Percentiles rank a stretch among this genome's conserved stretches.
Evolutionary conservation across 768 basidiomycete species (phyloP).

Genomic region (Mycena albidolilacea): DNA sequence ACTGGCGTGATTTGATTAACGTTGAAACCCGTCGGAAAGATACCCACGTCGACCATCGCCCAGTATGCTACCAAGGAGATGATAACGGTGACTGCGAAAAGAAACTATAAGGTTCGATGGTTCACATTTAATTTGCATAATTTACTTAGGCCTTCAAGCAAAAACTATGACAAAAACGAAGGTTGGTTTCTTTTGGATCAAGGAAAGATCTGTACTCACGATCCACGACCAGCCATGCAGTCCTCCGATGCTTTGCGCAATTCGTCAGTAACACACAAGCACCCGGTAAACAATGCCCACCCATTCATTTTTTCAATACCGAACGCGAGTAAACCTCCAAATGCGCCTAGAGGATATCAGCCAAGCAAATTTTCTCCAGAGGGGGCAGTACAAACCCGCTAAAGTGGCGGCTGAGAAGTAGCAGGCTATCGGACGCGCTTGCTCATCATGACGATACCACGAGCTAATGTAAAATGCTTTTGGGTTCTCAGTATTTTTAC

Average conservation of each 20-base stretch:
- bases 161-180: slow-evolving; percentile 43
- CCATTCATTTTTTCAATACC: slow-evolving; percentile 53
- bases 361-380: background rate
- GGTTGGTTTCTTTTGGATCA: background rate
- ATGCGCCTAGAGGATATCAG: slow-evolving; percentile 49
- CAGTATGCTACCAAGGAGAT: slow-evolving; percentile 55
- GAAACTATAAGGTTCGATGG: background rate
- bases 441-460: slow-evolving; percentile 68
- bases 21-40: background rate
- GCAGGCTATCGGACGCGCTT: slow-evolving; percentile 66
- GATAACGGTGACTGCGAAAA: slow-evolving; percentile 49
- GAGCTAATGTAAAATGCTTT: slow-evolving; percentile 62
- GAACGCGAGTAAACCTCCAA: slow-evolving; percentile 63
- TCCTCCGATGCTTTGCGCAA: slow-evolving; percentile 40
- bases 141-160: slow-evolving; percentile 54
- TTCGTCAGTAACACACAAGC: background rate
- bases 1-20: slow-evolving; percentile 40
- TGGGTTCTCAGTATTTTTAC: background rate
- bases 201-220: slow-evolving; percentile 42
- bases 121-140: background rate
- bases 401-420: slow-evolving; percentile 72
- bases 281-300: slow-evolving; percentile 36
- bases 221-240: slow-evolving; percentile 58
- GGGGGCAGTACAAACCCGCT: slow-evolving; percentile 49
- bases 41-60: slow-evolving; percentile 55